phyloP scores from a whole-genome alignment of 2,329 filamentous ascomycete genomes.

The Aspergillus clavatus region DNA sequence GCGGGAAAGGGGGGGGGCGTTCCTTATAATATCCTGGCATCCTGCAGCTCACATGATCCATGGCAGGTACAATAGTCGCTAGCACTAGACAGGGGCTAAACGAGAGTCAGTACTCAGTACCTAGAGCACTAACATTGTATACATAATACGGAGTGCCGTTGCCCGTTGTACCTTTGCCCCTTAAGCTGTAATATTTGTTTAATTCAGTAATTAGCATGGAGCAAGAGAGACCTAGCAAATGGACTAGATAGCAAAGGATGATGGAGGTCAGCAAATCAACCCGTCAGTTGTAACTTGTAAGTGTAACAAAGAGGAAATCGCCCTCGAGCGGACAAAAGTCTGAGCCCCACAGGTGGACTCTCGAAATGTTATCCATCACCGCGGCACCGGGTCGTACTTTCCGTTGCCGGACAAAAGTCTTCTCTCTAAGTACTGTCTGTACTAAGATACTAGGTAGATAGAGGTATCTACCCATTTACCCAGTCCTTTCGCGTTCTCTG shows the following conservation, averaged over 20 bases:
- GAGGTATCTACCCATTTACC: no score
- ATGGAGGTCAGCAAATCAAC: neutral
- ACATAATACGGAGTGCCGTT: no score
- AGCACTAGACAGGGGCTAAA: constrained; percentile 4
- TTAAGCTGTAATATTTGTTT: neutral
- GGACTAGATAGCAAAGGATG: no score
- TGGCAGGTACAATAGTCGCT: neutral
- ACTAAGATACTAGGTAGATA: no score
- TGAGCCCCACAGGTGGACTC: no score
- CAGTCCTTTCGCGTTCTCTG: no score
- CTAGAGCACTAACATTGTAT: no score
- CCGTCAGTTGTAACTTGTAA: neutral
- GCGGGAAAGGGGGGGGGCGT: constrained; percentile 8
- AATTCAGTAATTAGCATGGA: no score
- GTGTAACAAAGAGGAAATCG: constrained; percentile 4
- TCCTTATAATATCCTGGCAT: constrained; percentile 18
- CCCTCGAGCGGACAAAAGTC: constrained; percentile 9
- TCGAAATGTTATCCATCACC: constrained; percentile 30
- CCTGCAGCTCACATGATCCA: constrained; percentile 16
- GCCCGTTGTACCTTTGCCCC: no score
- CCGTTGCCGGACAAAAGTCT: constrained; percentile 21
- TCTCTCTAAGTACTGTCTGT: neutral
- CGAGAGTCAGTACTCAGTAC: constrained; percentile 1
- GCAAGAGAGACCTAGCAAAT: no score
- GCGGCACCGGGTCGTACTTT: constrained; percentile 34